Evolutionary conservation across 108 stramenopile species (phyloP).

Genomic region (Aurantiochytrium sp.): DNA sequence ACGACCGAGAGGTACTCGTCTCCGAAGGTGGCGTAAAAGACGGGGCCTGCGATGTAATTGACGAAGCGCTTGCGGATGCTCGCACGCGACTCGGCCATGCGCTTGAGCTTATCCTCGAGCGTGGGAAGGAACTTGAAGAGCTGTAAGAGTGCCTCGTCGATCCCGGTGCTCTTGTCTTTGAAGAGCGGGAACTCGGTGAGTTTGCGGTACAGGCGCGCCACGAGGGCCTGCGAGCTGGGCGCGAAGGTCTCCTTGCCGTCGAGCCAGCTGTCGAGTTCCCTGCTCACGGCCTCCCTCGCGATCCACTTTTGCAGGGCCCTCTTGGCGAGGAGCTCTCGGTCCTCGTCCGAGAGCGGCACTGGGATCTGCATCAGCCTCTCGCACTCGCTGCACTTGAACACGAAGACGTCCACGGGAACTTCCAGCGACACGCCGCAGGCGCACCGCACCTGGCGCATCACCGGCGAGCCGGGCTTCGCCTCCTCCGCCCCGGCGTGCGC

Average conservation of each 20-base stretch:
- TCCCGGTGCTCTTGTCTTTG: not conserved
- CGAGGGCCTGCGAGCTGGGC: not conserved
- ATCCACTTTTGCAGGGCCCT: not conserved
- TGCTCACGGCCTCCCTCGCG: not conserved
- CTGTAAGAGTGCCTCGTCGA: not conserved
- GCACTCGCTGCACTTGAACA: not conserved
- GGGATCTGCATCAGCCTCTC: not conserved
- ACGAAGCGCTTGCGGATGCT: not conserved
- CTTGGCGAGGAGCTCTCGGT: not conserved
- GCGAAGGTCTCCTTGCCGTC: not conserved
- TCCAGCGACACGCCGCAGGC: not conserved
- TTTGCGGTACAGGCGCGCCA: not conserved
- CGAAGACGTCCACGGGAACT: not conserved
- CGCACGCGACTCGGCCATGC: not conserved
- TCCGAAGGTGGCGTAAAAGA: not conserved
- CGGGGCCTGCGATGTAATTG: constrained; percentile 11
- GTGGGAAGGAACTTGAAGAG: constrained; percentile 9
- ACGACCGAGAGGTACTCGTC: not conserved
- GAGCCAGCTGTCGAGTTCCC: not conserved
- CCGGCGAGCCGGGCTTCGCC: too few relatives aligned
- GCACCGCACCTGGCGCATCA: not conserved
- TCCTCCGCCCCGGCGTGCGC: too few relatives aligned
- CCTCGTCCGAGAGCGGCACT: not conserved
- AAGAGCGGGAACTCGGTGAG: constrained; percentile 21
- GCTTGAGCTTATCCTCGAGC: not conserved